These are phyloP conservation scores for Penicillium psychrosexuale DNA, from an alignment of 2,329 filamentous ascomycete species.

Conservation along the genomic window DNA sequence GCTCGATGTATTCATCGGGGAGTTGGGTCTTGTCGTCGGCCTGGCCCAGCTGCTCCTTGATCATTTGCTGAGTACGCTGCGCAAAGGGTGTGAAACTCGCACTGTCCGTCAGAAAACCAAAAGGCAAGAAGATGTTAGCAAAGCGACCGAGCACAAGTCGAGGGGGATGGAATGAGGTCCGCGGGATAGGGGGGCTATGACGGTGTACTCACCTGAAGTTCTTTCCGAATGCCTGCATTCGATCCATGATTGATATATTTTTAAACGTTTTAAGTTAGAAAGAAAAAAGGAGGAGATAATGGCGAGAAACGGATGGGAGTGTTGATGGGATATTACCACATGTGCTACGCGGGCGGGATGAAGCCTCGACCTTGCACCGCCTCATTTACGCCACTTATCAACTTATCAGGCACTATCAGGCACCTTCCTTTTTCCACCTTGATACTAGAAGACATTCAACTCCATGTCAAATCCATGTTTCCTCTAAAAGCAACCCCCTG, in stretches of 20 bases:
- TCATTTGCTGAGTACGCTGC: slow-evolving; percentile 91
- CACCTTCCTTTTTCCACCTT: not conserved
- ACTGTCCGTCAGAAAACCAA: slow-evolving; percentile 56
- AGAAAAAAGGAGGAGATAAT: slow-evolving; percentile 4
- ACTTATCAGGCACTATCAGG: slow-evolving; percentile 6
- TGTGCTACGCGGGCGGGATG: slow-evolving; percentile 14
- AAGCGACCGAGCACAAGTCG: slow-evolving; percentile 21
- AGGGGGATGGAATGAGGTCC: slow-evolving; percentile 8
- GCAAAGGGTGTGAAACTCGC: slow-evolving; percentile 88
- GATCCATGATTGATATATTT: slow-evolving; percentile 56
- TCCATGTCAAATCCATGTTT: not conserved
- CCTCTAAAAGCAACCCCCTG: too few relatives aligned
- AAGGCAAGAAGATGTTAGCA: slow-evolving; percentile 30
- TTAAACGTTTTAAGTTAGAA: not conserved
- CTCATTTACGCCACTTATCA: slow-evolving; percentile 25
- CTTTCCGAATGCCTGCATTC: slow-evolving; percentile 67
- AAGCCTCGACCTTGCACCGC: slow-evolving; percentile 22
- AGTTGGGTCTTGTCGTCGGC: slow-evolving; percentile 97
- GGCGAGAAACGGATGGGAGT: not conserved
- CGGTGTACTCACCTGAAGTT: slow-evolving; percentile 58
- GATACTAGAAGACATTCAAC: not conserved
- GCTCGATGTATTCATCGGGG: slow-evolving; percentile 93
- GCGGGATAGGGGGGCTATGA: slow-evolving; percentile 9
- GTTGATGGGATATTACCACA: slow-evolving; percentile 14
- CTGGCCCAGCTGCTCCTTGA: slow-evolving; percentile 95